Percentiles rank a stretch among this genome's conserved stretches.
Evolutionary conservation across 2,329 filamentous ascomycete genomes (phyloP).

Genomic region (Colletotrichum cordylinicola): DNA sequence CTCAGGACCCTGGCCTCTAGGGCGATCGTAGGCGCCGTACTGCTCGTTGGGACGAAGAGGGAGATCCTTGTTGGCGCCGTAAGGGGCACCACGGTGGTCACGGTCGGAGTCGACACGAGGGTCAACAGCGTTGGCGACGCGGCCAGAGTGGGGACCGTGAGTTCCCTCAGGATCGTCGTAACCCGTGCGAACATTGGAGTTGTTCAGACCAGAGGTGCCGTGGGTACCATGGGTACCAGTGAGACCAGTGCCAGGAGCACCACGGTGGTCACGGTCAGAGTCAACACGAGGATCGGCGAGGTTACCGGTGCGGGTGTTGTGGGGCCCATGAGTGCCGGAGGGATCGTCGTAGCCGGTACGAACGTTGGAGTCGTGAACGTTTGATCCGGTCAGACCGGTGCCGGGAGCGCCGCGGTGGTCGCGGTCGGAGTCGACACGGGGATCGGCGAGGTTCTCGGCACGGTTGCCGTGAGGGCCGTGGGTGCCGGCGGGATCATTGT

Average conservation of each 20-base stretch:
- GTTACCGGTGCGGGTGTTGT: conserved; percentile 33
- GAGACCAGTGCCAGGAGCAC: conserved; percentile 21
- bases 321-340: conserved; percentile 38
- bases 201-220: background rate
- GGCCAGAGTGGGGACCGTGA: conserved; percentile 1
- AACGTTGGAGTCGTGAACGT: background rate
- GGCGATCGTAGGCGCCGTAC: background rate
- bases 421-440: conserved; percentile 52
- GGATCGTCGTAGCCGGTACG: conserved; percentile 19
- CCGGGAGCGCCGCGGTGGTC: conserved; percentile 27
- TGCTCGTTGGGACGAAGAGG: conserved; percentile 16
- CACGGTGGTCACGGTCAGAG: background rate
- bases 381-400: background rate
- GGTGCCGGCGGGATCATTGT: conserved; percentile 24
- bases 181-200: background rate
- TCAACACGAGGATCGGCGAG: conserved; percentile 9
- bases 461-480: conserved; percentile 41
- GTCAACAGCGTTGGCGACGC: background rate
- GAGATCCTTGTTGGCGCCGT: conserved; percentile 9
- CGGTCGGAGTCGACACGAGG: conserved; percentile 19
- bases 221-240: conserved; percentile 14
- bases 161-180: conserved; percentile 5
- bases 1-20: background rate
- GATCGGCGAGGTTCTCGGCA: conserved; percentile 51
- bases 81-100: conserved; percentile 21